These are phyloP conservation scores for Avena insularis DNA, from an alignment of 176 grass and related monocot species.

Conservation along the genomic window DNA sequence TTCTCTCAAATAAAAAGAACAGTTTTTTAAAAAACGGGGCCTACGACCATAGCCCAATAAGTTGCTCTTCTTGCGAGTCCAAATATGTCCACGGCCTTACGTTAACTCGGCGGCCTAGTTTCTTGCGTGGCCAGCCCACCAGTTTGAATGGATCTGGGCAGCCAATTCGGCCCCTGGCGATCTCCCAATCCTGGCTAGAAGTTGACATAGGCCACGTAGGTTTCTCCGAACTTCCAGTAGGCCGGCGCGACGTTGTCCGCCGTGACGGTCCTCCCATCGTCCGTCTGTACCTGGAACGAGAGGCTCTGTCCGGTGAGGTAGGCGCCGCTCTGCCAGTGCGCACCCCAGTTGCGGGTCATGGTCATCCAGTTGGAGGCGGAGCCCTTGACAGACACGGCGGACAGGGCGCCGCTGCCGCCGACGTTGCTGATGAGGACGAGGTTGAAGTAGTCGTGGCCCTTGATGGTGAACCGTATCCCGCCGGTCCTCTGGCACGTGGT, in stretches of 20 bases:
- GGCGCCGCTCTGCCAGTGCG: constrained; percentile 62
- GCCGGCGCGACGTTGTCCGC: constrained; percentile 50
- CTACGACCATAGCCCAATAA: too few species aligned
- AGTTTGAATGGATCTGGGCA: too few species aligned
- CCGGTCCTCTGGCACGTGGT: constrained; percentile 48
- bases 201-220: constrained; percentile 39
- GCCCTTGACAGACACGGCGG: constrained; percentile 52
- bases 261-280: constrained; percentile 37
- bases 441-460: constrained; percentile 59
- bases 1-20: too few species aligned
- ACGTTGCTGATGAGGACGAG: constrained; percentile 58
- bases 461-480: constrained; percentile 57
- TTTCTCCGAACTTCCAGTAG: constrained; percentile 58
- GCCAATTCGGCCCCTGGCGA: too few species aligned
- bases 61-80: too few species aligned
- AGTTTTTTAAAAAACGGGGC: too few species aligned
- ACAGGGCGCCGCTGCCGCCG: constrained; percentile 56
- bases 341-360: constrained; percentile 71
- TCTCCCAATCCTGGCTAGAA: constrained; percentile 8
- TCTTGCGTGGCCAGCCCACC: too few species aligned
- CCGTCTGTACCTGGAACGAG: constrained; percentile 59
- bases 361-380: constrained; percentile 42
- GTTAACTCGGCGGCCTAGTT: too few species aligned
- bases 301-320: constrained; percentile 54
- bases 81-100: too few species aligned